Conservation (phyloP, 2,329 filamentous ascomycete genomes). For the Penicillium sp. region DNA sequence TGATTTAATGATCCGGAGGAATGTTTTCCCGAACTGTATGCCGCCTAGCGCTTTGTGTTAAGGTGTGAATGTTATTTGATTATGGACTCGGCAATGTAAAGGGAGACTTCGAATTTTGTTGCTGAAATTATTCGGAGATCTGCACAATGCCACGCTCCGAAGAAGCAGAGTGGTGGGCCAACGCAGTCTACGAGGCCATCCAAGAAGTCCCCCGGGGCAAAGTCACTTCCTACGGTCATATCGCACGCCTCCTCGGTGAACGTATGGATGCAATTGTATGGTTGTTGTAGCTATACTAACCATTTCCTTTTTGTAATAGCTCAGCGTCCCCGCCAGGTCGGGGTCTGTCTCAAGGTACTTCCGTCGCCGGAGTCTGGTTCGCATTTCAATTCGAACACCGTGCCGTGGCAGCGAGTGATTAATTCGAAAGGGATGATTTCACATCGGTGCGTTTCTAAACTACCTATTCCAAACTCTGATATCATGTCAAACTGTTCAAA, state of each 20-base stretch:
- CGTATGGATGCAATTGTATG: conserved; percentile 48
- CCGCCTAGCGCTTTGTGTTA: conserved; percentile 6
- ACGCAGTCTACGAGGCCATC: conserved; percentile 76
- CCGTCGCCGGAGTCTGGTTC: conserved; percentile 52
- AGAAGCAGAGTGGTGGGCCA: conserved; percentile 51
- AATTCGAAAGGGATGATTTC: conserved; percentile 85
- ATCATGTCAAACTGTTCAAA: not conserved
- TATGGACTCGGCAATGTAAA: not conserved
- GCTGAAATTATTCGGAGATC: not conserved
- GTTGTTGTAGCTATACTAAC: not conserved
- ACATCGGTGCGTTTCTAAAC: conserved; percentile 60
- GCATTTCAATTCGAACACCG: conserved; percentile 70
- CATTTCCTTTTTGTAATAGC: conserved; percentile 45
- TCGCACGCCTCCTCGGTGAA: conserved; percentile 61
- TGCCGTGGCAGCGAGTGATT: conserved; percentile 94
- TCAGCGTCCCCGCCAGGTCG: conserved; percentile 78
- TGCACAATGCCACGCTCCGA: conserved; percentile 46
- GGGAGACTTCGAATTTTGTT: not conserved
- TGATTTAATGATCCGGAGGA: conserved; percentile 23
- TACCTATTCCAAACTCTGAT: not conserved
- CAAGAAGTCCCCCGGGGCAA: conserved; percentile 80
- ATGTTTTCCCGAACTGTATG: conserved; percentile 25
- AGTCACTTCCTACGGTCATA: conserved; percentile 82
- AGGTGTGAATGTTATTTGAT: not conserved
- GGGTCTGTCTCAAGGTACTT: conserved; percentile 85